Conservation (phyloP, 148 eudicot species). For the Nepenthes mirabilis region DNA sequence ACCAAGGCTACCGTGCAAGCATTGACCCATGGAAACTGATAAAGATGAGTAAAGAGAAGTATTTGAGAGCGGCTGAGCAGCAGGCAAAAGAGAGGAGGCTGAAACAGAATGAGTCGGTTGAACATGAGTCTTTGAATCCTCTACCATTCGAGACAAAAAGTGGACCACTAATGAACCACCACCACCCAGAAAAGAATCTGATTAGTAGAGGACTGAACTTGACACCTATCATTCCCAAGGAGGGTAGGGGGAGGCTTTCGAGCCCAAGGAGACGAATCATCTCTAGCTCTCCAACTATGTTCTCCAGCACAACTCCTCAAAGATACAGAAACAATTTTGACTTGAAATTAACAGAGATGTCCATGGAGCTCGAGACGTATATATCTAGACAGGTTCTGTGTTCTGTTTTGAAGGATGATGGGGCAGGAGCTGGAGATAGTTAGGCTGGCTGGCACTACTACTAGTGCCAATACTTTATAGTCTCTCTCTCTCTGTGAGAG, state of each 20-base stretch:
- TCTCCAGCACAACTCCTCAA: conserved; percentile 21
- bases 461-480: too few relatives aligned
- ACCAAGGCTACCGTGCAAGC: conserved; percentile 56
- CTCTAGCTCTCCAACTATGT: conserved; percentile 47
- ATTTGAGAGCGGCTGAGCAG: conserved; percentile 54
- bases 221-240: conserved; percentile 26
- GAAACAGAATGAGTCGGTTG: conserved; percentile 26
- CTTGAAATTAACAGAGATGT: conserved; percentile 66
- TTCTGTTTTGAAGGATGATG: conserved; percentile 45
- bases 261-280: conserved; percentile 81
- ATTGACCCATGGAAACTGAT: conserved; percentile 89
- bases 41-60: conserved; percentile 65
- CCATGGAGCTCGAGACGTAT: conserved; percentile 68
- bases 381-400: conserved; percentile 71
- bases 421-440: too few relatives aligned
- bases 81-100: conserved; percentile 58
- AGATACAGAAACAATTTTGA: conserved; percentile 57
- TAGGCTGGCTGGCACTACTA: too few relatives aligned
- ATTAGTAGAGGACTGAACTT: conserved; percentile 11
- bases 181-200: conserved; percentile 12
- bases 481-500: too few relatives aligned
- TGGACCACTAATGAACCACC: conserved; percentile 33
- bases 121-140: conserved; percentile 39
- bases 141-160: conserved; percentile 69
- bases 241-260: conserved; percentile 27